Conservation (phyloP, 192 early-diverging fungal genomes). For the Coemansia sp. region DNA sequence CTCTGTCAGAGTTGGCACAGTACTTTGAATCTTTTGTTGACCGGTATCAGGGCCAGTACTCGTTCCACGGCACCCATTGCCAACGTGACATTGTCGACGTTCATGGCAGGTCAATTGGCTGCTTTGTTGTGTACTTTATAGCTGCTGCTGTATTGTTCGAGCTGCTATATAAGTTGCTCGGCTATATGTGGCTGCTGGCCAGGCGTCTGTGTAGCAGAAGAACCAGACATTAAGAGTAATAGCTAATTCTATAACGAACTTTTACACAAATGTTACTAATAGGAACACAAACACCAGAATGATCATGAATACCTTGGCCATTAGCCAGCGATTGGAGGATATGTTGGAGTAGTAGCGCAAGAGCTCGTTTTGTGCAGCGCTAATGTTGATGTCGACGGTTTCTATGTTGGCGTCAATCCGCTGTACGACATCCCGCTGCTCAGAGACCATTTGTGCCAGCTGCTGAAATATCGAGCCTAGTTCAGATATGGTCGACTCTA, state of each 20-base stretch:
- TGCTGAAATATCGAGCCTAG: slow-evolving; percentile 89
- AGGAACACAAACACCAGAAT: slow-evolving; percentile 87
- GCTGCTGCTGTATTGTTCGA: slow-evolving; percentile 19
- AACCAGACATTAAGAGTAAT: not conserved
- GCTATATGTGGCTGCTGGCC: not conserved
- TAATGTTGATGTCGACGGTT: slow-evolving; percentile 89
- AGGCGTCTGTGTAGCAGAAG: not conserved
- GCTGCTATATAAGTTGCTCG: slow-evolving; percentile 3
- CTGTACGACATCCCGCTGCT: slow-evolving; percentile 86
- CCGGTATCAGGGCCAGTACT: slow-evolving; percentile 68
- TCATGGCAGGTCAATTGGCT: slow-evolving; percentile 30
- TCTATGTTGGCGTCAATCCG: slow-evolving; percentile 95
- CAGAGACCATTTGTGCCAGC: slow-evolving; percentile 82
- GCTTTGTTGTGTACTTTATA: slow-evolving; percentile 29
- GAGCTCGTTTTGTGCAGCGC: slow-evolving; percentile 87
- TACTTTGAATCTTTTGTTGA: slow-evolving; percentile 65
- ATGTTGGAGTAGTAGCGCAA: slow-evolving; percentile 91
- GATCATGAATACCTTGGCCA: slow-evolving; percentile 93
- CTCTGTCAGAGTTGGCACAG: slow-evolving; percentile 54
- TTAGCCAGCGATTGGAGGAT: slow-evolving; percentile 92
- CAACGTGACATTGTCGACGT: slow-evolving; percentile 58
- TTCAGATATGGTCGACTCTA: slow-evolving; percentile 97
- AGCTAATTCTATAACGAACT: slow-evolving; percentile 41
- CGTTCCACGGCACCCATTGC: slow-evolving; percentile 70
- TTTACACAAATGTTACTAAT: slow-evolving; percentile 61